Percentiles rank a stretch among this genome's conserved stretches.
Evolutionary conservation across 176 grass and related monocot genomes (phyloP).

Genomic region (Hsuehochloa calcarea): DNA sequence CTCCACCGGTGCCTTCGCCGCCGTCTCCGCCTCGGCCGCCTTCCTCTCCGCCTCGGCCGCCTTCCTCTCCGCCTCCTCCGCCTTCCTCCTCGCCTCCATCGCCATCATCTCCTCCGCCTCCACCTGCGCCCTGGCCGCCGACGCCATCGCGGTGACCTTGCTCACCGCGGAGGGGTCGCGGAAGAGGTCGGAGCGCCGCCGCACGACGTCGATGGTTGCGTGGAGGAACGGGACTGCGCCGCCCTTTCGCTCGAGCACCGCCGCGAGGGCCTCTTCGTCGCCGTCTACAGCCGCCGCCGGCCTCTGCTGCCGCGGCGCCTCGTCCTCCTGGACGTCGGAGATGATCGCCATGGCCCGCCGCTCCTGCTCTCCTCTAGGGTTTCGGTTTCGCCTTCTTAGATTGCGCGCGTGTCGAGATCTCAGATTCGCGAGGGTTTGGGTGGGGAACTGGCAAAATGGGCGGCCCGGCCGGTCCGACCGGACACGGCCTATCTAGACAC

Average conservation of each 20-base stretch:
- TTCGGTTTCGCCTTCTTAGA: not conserved
- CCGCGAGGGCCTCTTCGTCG: slow-evolving; percentile 52
- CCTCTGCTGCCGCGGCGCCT: slow-evolving; percentile 8
- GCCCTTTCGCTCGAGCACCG: slow-evolving; percentile 58
- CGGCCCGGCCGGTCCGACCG: too few relatives aligned
- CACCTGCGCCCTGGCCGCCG: slow-evolving; percentile 61
- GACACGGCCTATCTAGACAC: too few relatives aligned
- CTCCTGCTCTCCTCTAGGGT: not conserved
- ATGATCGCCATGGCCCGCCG: slow-evolving; percentile 68
- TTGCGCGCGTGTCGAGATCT: slow-evolving; percentile 9
- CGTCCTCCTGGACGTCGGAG: slow-evolving; percentile 80
- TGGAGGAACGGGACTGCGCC: slow-evolving; percentile 63
- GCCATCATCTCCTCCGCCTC: slow-evolving; percentile 58
- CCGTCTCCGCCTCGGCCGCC: slow-evolving; percentile 23
- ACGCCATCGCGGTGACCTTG: slow-evolving; percentile 53
- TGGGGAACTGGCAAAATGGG: too few relatives aligned
- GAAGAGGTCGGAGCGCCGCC: slow-evolving; percentile 62
- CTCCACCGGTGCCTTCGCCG: slow-evolving; percentile 25
- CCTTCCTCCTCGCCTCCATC: slow-evolving; percentile 47
- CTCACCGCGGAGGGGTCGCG: slow-evolving; percentile 48
- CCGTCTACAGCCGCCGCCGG: not conserved
- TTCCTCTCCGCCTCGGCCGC: not conserved
- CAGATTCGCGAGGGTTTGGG: slow-evolving; percentile 23
- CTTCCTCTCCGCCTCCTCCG: slow-evolving; percentile 29
- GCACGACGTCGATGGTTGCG: slow-evolving; percentile 63